Conservation (phyloP, 495 filamentous ascomycete genomes). For the Poronia punctata region DNA sequence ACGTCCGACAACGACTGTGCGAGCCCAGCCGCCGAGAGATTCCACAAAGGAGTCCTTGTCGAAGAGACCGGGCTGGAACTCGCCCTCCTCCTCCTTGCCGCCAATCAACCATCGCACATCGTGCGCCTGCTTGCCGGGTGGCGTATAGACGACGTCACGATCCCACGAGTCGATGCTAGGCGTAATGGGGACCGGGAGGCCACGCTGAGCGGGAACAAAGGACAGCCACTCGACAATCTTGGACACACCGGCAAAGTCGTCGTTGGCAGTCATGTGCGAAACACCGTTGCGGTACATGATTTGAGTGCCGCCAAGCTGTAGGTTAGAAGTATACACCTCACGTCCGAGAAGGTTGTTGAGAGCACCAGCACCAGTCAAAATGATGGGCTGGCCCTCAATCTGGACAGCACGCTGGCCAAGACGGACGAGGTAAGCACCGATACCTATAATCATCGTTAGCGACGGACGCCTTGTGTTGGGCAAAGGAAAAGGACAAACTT, state of each 20-base stretch:
- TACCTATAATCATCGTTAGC: constrained; percentile 48
- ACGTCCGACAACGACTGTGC: constrained; percentile 92
- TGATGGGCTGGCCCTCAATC: constrained; percentile 98
- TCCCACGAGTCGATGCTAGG: constrained; percentile 87
- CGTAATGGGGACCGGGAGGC: constrained; percentile 78
- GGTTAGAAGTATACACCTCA: constrained; percentile 97
- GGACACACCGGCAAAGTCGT: constrained; percentile 95
- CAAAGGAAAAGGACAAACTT: constrained; percentile 22
- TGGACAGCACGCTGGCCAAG: constrained; percentile 97
- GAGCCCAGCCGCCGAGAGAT: constrained; percentile 92
- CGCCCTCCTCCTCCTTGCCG: constrained; percentile 80
- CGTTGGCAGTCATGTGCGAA: constrained; percentile 94
- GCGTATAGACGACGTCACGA: constrained; percentile 78
- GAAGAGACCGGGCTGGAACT: constrained; percentile 85
- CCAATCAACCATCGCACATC: constrained; percentile 90
- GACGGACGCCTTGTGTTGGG: no score
- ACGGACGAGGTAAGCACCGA: constrained; percentile 96
- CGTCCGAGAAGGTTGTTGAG: constrained; percentile 97
- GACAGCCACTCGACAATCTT: constrained; percentile 98
- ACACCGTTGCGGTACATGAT: constrained; percentile 99
- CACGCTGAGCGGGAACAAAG: constrained; percentile 90
- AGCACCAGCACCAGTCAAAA: constrained; percentile 92
- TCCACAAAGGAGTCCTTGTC: constrained; percentile 96
- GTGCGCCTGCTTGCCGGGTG: constrained; percentile 81
- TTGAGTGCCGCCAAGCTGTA: constrained; percentile 97